Conservation (phyloP, 352 stramenopile genomes). For the Pythium volutum region DNA sequence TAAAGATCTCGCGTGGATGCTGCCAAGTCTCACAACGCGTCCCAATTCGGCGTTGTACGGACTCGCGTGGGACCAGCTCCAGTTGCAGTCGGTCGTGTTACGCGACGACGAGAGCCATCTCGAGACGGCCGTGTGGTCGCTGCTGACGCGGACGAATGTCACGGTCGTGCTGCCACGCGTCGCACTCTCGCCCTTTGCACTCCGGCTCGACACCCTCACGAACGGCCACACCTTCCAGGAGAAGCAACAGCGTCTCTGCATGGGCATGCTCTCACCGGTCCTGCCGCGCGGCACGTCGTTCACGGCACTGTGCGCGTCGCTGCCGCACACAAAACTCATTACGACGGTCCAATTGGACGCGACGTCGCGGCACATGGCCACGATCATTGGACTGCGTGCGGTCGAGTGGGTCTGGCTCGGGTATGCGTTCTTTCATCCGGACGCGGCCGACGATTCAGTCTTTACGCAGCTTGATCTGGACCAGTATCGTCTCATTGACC, state of each 20-base stretch:
- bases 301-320: not conserved
- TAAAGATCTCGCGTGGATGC: not conserved
- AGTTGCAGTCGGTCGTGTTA: not conserved
- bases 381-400: not conserved
- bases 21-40: not conserved
- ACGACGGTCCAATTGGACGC: not conserved
- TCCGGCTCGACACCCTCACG: not conserved
- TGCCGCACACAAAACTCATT: not conserved
- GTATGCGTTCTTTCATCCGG: conserved; percentile 10
- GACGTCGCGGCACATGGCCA: not conserved
- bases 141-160: not conserved
- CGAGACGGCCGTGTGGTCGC: not conserved
- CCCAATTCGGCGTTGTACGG: not conserved
- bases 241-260: not conserved
- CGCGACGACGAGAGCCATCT: not conserved
- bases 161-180: not conserved
- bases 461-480: conserved; percentile 3
- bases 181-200: not conserved
- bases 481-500: not conserved
- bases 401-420: conserved; percentile 7
- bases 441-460: not conserved
- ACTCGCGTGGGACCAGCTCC: not conserved
- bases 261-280: not conserved
- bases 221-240: not conserved
- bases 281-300: not conserved